phyloP scores from a whole-genome alignment of 1,139 yeast genomes.

The Pneumocystis sp. region DNA sequence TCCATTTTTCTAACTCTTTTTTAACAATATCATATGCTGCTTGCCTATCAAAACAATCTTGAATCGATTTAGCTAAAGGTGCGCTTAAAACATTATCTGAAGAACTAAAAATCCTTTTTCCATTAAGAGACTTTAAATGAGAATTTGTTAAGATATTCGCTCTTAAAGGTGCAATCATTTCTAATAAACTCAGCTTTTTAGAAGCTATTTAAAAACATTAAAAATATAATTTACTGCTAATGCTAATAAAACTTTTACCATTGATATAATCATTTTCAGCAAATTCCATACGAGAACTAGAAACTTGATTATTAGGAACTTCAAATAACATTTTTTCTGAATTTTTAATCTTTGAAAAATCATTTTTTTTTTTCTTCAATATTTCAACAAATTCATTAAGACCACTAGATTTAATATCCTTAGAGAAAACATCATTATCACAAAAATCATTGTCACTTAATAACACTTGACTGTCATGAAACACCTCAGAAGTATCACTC shows the following conservation, averaged over 20 bases:
- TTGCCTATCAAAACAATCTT: constrained; percentile 67
- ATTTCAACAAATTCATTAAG: constrained; percentile 19
- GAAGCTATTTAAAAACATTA: constrained; percentile 3
- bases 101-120: constrained; percentile 12
- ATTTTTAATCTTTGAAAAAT: constrained; percentile 20
- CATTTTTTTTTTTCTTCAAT: constrained; percentile 20
- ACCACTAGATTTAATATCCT: constrained; percentile 2
- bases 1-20: constrained; percentile 79
- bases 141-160: constrained; percentile 28
- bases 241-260: constrained; percentile 15
- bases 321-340: constrained; percentile 20
- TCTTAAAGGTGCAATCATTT: constrained; percentile 55
- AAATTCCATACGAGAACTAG: not conserved
- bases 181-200: constrained; percentile 48
- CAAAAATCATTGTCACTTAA: not conserved
- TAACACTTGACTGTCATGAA: not conserved
- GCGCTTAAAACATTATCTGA: constrained; percentile 43
- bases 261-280: not conserved
- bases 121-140: constrained; percentile 23
- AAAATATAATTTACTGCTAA: constrained; percentile 21
- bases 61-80: constrained; percentile 76
- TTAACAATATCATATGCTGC: constrained; percentile 86
- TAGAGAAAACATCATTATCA: not conserved
- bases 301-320: constrained; percentile 31
- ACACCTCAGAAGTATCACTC: not conserved